A percentile compares a stretch with the other conserved stretches of the same genome.
Conservation (phyloP, 192 early-diverging fungal species). For the Backusella morwellensis region DNA sequence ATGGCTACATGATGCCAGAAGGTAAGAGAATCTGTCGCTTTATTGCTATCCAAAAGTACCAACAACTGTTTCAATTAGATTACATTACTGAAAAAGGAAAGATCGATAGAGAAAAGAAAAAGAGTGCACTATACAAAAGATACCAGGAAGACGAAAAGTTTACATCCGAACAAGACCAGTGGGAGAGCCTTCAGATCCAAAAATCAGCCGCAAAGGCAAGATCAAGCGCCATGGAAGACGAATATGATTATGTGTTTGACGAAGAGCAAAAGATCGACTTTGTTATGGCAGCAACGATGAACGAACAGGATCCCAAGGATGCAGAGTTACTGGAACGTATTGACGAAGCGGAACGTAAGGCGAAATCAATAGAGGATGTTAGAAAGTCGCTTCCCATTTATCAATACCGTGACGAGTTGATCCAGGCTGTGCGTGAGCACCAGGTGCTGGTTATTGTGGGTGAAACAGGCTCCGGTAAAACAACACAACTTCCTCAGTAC, state of each 20-base stretch:
- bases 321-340: constrained; percentile 52
- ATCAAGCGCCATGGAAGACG: constrained; percentile 48
- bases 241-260: constrained; percentile 96
- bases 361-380: constrained; percentile 63
- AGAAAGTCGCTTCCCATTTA: constrained; percentile 92
- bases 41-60: background rate
- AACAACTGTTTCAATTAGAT: constrained; percentile 50
- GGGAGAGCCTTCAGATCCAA: constrained; percentile 86
- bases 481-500: constrained; percentile 98
- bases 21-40: constrained; percentile 31
- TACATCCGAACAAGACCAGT: constrained; percentile 87
- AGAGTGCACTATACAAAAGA: constrained; percentile 80
- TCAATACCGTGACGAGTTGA: constrained; percentile 76
- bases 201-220: constrained; percentile 57
- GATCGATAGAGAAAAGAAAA: constrained; percentile 92
- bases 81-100: constrained; percentile 99
- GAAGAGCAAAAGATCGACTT: constrained; percentile 86
- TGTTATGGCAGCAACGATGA: constrained; percentile 69
- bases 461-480: constrained; percentile 98
- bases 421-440: constrained; percentile 80
- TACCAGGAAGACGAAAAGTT: constrained; percentile 85
- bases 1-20: constrained; percentile 86
- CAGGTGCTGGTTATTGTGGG: constrained; percentile 95
- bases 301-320: constrained; percentile 52
- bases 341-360: constrained; percentile 69